A percentile compares a stretch with the other conserved stretches of the same genome.
phyloP scores from a whole-genome alignment of 108 stramenopile species.

The Bacterosira constricta region DNA sequence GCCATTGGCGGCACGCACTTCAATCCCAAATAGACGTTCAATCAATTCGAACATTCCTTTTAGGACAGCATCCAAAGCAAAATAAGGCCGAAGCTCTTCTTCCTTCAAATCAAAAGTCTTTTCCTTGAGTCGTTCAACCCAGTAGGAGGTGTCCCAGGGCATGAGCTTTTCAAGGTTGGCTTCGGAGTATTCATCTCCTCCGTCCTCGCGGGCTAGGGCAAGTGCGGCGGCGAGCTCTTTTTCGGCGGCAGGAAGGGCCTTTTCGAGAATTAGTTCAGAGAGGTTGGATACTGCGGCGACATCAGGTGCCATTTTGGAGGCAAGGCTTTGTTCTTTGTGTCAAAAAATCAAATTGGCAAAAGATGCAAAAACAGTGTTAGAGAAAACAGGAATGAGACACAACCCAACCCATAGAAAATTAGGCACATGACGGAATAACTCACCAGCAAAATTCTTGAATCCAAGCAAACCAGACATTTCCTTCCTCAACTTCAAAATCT shows the following conservation, averaged over 20 bases:
- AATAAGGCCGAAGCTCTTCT: constrained; percentile 97
- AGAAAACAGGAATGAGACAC: too few relatives aligned
- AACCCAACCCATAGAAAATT: background rate
- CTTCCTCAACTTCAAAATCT: constrained; percentile 82
- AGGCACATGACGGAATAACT: constrained; percentile 6
- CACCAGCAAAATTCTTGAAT: constrained; percentile 90
- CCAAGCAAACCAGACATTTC: constrained; percentile 90
- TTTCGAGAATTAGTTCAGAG: constrained; percentile 88
- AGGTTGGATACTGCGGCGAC: constrained; percentile 86
- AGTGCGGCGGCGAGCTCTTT: constrained; percentile 89
- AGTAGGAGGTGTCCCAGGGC: constrained; percentile 93
- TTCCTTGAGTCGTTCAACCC: constrained; percentile 97
- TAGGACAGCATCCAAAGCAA: constrained; percentile 92
- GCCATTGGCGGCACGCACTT: constrained; percentile 86
- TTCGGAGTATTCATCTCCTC: constrained; percentile 82
- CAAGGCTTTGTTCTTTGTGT: constrained; percentile 59
- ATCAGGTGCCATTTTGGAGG: constrained; percentile 94
- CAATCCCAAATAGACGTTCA: constrained; percentile 89
- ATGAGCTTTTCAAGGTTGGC: constrained; percentile 71
- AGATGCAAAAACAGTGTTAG: too few relatives aligned
- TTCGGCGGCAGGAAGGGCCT: constrained; percentile 92
- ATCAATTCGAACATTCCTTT: constrained; percentile 93
- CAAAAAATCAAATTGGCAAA: too few relatives aligned
- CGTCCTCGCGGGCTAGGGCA: constrained; percentile 72
- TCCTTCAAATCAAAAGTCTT: constrained; percentile 92